phyloP scores from a whole-genome alignment of 1,284 basidiomycete species.

The Ceratobasidium sp. region DNA sequence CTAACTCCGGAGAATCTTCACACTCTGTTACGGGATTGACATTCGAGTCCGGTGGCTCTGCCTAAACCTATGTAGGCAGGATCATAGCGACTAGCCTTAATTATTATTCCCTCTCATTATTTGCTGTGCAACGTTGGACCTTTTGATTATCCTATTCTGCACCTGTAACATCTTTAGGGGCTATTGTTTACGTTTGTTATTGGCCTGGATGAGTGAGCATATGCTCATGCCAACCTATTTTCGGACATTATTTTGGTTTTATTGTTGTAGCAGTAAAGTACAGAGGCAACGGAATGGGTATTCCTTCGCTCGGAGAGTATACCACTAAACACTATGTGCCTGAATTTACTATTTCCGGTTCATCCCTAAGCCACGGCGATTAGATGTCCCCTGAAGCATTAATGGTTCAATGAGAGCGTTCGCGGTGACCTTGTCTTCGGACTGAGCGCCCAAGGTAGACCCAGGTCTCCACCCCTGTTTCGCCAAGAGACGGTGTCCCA shows the following conservation, averaged over 20 bases:
- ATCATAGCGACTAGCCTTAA: slow-evolving; percentile 33
- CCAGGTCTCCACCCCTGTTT: slow-evolving; percentile 84
- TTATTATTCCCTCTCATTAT: slow-evolving; percentile 42
- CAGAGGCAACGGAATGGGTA: not conserved
- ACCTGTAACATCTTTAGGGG: slow-evolving; percentile 32
- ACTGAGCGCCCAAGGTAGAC: slow-evolving; percentile 65
- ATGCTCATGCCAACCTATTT: slow-evolving; percentile 26
- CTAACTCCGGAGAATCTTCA: slow-evolving; percentile 45
- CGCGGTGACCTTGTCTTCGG: slow-evolving; percentile 50
- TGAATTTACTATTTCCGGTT: slow-evolving; percentile 8
- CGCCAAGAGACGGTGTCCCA: slow-evolving; percentile 75
- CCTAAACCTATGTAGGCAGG: slow-evolving; percentile 39
- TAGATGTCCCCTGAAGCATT: slow-evolving; percentile 17
- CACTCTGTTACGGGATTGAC: slow-evolving; percentile 30
- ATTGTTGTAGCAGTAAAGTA: slow-evolving; percentile 28
- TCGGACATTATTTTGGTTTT: not conserved
- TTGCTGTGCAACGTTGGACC: slow-evolving; percentile 41
- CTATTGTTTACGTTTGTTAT: slow-evolving; percentile 17
- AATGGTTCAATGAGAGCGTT: slow-evolving; percentile 45
- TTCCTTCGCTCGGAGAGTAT: slow-evolving; percentile 8
- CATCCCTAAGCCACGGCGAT: slow-evolving; percentile 47
- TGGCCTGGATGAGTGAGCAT: slow-evolving; percentile 18
- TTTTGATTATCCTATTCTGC: slow-evolving; percentile 31
- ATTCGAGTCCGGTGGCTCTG: slow-evolving; percentile 43
- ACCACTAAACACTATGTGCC: slow-evolving; percentile 17